Evolutionary conservation across 202 grass and related monocot genomes (phyloP), one percentile per base, ranked within the genome.

Genomic region (Setaria italica): DNA sequence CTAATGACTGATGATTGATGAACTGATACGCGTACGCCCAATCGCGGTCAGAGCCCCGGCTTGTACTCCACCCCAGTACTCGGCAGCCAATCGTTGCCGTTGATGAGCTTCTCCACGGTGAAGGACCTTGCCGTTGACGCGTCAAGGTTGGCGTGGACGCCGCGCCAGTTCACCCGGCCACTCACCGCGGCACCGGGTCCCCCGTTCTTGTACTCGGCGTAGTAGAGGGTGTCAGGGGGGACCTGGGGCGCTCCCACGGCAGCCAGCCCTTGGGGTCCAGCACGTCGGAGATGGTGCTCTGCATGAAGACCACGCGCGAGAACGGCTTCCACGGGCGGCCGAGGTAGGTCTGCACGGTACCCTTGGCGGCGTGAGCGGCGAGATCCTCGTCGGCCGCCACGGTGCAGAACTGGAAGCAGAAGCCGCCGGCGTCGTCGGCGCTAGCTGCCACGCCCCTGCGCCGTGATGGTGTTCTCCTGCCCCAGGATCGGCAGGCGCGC

Each of bases 391-490:
- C 9, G 3, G 45, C 70, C 11, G 7, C 17, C 9, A 84, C 15
- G 3, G 7, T 66, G 43, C 70, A 84, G 2, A 8, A 0, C 4
- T 76, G 70, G 70, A 84, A 53, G 2, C 16, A 6, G 6, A 84
- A 74, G 7, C 56, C 81, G 0, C 30, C 30, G 2, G 8, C 11
- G 5, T 9, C 0, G 16, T 0, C 0, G 13, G 39, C 13, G 4
- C 3, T 25, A 25, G 25, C 25, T 4, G 3, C 17, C 4, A 15
- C 19, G 43, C 0, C 46, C 30, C 43, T 84, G 45, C 11, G 58
- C 58, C 3, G 60, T 77, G 48, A 85, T 66, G 0, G 8, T 49
- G 10, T 84, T 84, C n/a, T 29, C n/a, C 7, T 78, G 72, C 33
- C 11, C 17, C 11, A 11, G 9, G 4, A 74, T 30, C 11, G 71